These are phyloP conservation scores for Lycium ferocissimum DNA, from an alignment of 257 asterid genomes.

Conservation along the genomic window DNA sequence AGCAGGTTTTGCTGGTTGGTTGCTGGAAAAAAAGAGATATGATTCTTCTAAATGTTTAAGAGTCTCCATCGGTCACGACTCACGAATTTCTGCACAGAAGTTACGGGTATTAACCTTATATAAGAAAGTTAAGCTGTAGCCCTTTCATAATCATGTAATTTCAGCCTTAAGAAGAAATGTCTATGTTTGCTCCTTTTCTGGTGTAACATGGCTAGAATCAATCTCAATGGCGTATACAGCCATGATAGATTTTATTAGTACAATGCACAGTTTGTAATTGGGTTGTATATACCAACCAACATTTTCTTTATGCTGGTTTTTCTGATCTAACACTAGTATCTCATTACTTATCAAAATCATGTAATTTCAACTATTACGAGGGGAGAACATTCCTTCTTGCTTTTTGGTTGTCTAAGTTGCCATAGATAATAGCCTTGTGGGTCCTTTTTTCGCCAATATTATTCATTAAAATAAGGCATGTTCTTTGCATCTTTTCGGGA, in stretches of 20 bases:
- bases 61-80: conserved; percentile 94
- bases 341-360: background rate
- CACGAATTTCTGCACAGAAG: conserved; percentile 89
- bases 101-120: conserved; percentile 63
- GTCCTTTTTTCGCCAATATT: background rate
- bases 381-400: conserved; percentile 7
- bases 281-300: background rate
- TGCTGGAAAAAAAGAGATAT: conserved; percentile 67
- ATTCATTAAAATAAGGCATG: background rate
- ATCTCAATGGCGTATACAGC: background rate
- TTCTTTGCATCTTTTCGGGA: background rate
- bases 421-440: background rate
- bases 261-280: background rate
- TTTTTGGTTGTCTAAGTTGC: background rate
- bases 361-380: background rate
- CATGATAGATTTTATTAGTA: background rate
- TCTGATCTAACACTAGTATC: background rate
- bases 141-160: background rate
- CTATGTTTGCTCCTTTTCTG: background rate
- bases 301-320: no score
- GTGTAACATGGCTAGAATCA: conserved; percentile 7
- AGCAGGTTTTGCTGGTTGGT: conserved; percentile 92
- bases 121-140: conserved; percentile 10
- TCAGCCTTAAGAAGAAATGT: conserved; percentile 11
- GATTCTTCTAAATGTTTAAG: conserved; percentile 64